Evolutionary conservation across 495 filamentous ascomycete species (phyloP).

Genomic region (Daldinia concentrica): DNA sequence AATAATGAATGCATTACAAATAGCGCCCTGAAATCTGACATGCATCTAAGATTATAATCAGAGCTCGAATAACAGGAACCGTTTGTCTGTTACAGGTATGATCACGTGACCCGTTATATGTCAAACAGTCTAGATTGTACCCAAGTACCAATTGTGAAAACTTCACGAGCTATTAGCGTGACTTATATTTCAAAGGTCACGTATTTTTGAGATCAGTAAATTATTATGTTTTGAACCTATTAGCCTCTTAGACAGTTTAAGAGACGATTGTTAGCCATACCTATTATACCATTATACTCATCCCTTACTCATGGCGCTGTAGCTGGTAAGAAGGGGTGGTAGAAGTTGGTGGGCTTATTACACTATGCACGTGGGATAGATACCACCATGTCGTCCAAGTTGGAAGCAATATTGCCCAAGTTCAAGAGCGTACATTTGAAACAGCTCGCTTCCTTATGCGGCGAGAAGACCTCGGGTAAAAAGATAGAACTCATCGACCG

Average conservation of each 20-base stretch:
- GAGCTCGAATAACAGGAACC: neutral
- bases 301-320: constrained; percentile 5
- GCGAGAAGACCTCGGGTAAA: constrained; percentile 27
- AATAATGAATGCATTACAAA: too few relatives aligned
- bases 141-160: neutral
- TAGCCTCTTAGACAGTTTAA: neutral
- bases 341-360: neutral
- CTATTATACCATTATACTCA: neutral
- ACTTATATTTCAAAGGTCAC: neutral
- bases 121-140: neutral
- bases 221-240: neutral
- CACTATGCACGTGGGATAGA: constrained; percentile 1
- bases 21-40: neutral
- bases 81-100: neutral
- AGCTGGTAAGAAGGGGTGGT: neutral
- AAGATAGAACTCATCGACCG: constrained; percentile 38
- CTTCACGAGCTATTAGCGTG: neutral
- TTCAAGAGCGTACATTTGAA: constrained; percentile 23
- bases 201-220: neutral
- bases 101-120: neutral
- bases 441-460: constrained; percentile 40
- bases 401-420: constrained; percentile 14
- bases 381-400: constrained; percentile 29
- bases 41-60: neutral
- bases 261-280: neutral